Evolutionary conservation across 768 basidiomycete genomes (phyloP), one percentile per base, ranked within the genome.

Genomic region (Calocybe indica): DNA sequence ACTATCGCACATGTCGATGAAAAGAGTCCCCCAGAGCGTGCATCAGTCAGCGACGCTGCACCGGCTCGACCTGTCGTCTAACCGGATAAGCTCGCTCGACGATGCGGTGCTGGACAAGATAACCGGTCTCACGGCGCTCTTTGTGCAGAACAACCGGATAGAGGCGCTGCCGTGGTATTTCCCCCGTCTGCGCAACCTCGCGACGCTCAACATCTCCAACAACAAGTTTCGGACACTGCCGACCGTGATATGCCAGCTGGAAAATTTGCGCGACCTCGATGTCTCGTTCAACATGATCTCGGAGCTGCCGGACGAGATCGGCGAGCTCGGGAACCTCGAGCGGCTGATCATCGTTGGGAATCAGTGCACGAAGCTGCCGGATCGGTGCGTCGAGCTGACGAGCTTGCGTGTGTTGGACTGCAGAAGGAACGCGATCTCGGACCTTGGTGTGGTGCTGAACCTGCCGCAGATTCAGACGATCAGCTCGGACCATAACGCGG

Each of bases 201-300:
- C 78, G 42, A 79, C 80, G 22, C 77, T 98, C 53, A 95, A 96
- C 66, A 85, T 98, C 49, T 95, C 93, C 46, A 97, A 97, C 66
- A 99, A 98, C 74, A 90, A 92, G 62, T 92, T 97, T 63, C 76
- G 76, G 29, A 59, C 58, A 6, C 73, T 98, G 43, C 95, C 95
- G 0, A 54, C 70, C 0, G 87, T 87, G 33, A 77, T 99, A 28
- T 82, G 79, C 62, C 72, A 84, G 51, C 79, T 98, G 58, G 65
- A 71, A 5, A 75, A 69, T n/a, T 78, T 99, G 13, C 69, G 76
- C 34, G 90, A 94, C 56, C 81, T 99, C 13, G 94, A 98, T 58
- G 73, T 96, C 35, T 98, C 96, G 0, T 97, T 97, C 74, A 99
- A 99, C 70, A 80, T 76, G 62, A 83, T 98, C 49, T 73, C 78